Evolutionary conservation across 306 rosid genomes (phyloP).

Genomic region (Pyrus pyrifolia): DNA sequence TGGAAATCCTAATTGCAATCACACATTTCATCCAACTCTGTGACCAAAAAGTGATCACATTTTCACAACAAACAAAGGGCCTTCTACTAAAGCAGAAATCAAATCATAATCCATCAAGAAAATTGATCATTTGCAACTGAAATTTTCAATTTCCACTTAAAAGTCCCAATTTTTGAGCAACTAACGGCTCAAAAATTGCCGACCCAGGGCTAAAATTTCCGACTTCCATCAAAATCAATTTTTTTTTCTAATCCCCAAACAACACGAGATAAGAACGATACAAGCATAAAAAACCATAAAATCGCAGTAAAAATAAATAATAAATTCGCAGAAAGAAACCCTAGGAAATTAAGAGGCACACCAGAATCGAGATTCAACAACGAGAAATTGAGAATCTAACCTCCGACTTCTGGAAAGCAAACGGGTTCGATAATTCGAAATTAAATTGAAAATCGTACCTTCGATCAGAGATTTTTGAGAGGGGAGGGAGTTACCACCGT

Average conservation of each 20-base stretch:
- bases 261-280: not conserved
- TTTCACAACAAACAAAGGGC: not conserved
- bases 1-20: not conserved
- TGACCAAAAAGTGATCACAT: not conserved
- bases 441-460: conserved; percentile 5
- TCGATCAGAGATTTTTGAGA: not conserved
- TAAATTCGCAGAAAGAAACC: not conserved
- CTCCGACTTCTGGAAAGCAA: not conserved
- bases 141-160: not conserved
- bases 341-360: not conserved
- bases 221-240: not conserved
- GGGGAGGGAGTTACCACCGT: not conserved
- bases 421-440: no score
- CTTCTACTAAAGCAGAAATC: not conserved
- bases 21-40: not conserved
- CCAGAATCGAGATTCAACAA: not conserved
- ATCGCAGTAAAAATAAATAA: not conserved
- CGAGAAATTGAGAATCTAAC: not conserved
- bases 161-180: not conserved
- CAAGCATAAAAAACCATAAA: not conserved
- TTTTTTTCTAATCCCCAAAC: not conserved
- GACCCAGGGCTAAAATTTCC: not conserved
- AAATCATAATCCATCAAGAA: not conserved
- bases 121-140: not conserved
- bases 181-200: not conserved